Evolutionary conservation across 306 rosid genomes (phyloP), one percentile per base, ranked within the genome.

Genomic region (Quercus robur): DNA sequence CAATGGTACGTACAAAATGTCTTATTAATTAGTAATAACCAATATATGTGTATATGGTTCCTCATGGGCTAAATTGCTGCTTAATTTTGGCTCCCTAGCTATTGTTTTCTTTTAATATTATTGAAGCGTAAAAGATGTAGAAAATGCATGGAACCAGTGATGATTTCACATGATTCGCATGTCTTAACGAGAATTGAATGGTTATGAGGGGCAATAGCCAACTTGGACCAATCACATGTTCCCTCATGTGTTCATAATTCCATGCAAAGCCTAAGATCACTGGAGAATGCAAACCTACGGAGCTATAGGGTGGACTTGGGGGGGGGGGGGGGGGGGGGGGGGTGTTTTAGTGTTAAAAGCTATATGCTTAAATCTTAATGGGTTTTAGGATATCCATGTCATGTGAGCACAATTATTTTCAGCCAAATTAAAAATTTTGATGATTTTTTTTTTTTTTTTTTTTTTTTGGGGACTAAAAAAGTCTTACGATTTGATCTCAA

Each of bases 171-270:
- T 80, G 66, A 44, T 54, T 14, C 67, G 3, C 64, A 54, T 78
- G 31, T 77, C 5, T 12, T 57, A 20, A 6, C 11, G 0, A 7
- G 63, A 10, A 21, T 58, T 8, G 28, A 8, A 58, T 21, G 64
- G 14, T 58, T n/a, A 21, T 0, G 54, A 35, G 69, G 21, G 35
- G 79, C 71, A 77, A 73, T 51, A 64, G 75, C 78, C 63, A 77
- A 77, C 79, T 44, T 77, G 85, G 67, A 44, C 75, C 66, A 38
- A n/a, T 82, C 82, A 82, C 85, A 74, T 78, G 86, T 82, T 82
- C 72, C 79, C 46, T 73, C 44, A 17, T 74, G 86, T 61, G 13
- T 68, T 31, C 76, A 44, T 78, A 67, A 73, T 78, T 82, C 76
- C 68, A 67, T 73, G 31, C 56, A 57, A 21, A 75, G 73, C 76